phyloP scores from a whole-genome alignment of 148 eudicot species.

The Cornus suecica region DNA sequence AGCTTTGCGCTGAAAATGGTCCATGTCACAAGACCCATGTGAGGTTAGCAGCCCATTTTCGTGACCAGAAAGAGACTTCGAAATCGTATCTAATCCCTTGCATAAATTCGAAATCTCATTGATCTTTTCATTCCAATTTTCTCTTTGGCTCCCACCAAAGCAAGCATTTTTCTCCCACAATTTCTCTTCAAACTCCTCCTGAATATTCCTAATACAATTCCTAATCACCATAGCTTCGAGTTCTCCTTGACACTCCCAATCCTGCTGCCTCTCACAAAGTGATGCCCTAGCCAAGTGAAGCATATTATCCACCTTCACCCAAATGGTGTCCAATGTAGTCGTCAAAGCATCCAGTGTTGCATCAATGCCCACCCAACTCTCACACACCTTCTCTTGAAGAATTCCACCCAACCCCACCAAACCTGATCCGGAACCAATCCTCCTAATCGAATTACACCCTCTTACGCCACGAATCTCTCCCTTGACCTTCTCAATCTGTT shows the following conservation, averaged over 20 bases:
- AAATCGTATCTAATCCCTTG: slow-evolving; percentile 47
- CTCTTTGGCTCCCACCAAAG: slow-evolving; percentile 20
- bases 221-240: slow-evolving; percentile 49
- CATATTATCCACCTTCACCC: slow-evolving; percentile 22
- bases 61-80: slow-evolving; percentile 41
- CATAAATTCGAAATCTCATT: slow-evolving; percentile 46
- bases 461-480: slow-evolving; percentile 23
- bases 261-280: slow-evolving; percentile 36
- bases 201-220: slow-evolving; percentile 32
- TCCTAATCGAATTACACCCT: slow-evolving; percentile 19
- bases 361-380: slow-evolving; percentile 18
- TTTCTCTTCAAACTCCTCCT: slow-evolving; percentile 43
- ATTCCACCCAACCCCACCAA: slow-evolving; percentile 36
- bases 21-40: slow-evolving; percentile 61
- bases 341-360: slow-evolving; percentile 25
- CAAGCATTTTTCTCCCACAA: slow-evolving; percentile 34
- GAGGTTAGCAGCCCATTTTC: slow-evolving; percentile 49
- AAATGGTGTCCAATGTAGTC: slow-evolving; percentile 29
- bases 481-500: slow-evolving; percentile 38
- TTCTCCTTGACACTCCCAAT: slow-evolving; percentile 30
- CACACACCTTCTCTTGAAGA: slow-evolving; percentile 23
- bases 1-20: slow-evolving; percentile 43
- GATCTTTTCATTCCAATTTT: slow-evolving; percentile 40
- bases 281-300: slow-evolving; percentile 20
- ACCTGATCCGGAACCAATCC: slow-evolving; percentile 31